A percentile compares a stretch with the other conserved stretches of the same genome.
Conservation (phyloP, 768 basidiomycete species). For the Russula sp. region DNA sequence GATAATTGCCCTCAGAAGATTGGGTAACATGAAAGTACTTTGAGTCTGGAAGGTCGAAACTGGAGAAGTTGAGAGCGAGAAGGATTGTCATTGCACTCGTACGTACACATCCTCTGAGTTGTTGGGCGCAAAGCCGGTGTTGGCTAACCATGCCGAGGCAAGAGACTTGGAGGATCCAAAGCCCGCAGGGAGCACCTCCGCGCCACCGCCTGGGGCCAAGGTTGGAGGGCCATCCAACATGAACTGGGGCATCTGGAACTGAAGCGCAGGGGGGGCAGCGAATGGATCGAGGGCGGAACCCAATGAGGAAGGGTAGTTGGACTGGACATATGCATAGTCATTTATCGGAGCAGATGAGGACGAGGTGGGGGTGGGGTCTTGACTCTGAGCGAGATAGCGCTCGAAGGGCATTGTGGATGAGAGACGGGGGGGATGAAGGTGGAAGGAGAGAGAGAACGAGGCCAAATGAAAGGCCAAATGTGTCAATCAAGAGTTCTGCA, state of each 20-base stretch:
- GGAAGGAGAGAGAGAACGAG: constrained; percentile 4
- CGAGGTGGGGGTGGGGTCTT: constrained; percentile 14
- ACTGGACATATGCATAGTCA: constrained; percentile 21
- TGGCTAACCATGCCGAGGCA: constrained; percentile 29
- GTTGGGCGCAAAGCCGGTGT: constrained; percentile 21
- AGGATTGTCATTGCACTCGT: background rate
- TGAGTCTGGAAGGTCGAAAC: constrained; percentile 9
- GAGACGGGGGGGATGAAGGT: background rate
- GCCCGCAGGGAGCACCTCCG: constrained; percentile 57
- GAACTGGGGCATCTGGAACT: constrained; percentile 64
- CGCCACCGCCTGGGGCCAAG: constrained; percentile 69
- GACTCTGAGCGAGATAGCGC: constrained; percentile 24
- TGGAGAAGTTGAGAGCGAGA: constrained; percentile 13
- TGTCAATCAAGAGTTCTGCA: background rate
- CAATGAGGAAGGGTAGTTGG: constrained; percentile 15
- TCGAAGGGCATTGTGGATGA: constrained; percentile 28
- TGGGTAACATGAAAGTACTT: constrained; percentile 16
- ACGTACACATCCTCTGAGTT: constrained; percentile 25
- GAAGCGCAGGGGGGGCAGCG: constrained; percentile 21
- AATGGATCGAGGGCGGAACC: constrained; percentile 16
- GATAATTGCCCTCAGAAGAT: constrained; percentile 12
- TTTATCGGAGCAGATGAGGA: constrained; percentile 17
- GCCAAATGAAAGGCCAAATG: constrained; percentile 10
- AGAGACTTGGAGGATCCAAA: constrained; percentile 22
- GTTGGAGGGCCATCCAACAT: constrained; percentile 56